Evolutionary conservation across 1,139 yeast species (phyloP).

Genomic region (Scheffersomyces titani): DNA sequence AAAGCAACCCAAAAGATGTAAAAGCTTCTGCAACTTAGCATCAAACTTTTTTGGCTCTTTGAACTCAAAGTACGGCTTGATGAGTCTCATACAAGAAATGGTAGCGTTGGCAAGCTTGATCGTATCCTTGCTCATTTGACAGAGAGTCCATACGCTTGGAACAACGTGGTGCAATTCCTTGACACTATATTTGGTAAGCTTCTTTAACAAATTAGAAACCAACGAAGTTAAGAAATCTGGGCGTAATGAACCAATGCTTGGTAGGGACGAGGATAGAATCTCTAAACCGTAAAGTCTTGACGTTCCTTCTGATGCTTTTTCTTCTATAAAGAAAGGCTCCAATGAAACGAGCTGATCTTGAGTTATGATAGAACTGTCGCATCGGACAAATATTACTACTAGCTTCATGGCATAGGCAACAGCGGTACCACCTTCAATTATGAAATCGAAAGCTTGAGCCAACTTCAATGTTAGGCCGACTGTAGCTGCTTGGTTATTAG

Average conservation of each 20-base stretch:
- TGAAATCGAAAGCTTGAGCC: slow-evolving; percentile 23
- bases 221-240: slow-evolving; percentile 51
- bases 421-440: slow-evolving; percentile 18
- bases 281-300: slow-evolving; percentile 50
- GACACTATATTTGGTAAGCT: slow-evolving; percentile 58
- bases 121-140: slow-evolving; percentile 47
- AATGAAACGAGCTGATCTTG: slow-evolving; percentile 67
- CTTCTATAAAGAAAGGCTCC: slow-evolving; percentile 60
- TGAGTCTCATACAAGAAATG: slow-evolving; percentile 53
- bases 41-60: slow-evolving; percentile 27
- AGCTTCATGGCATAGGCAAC: slow-evolving; percentile 45
- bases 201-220: slow-evolving; percentile 52
- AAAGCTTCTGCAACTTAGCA: slow-evolving; percentile 53
- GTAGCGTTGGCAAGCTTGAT: slow-evolving; percentile 59
- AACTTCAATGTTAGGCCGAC: slow-evolving; percentile 15
- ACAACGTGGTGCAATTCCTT: slow-evolving; percentile 68
- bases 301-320: slow-evolving; percentile 33
- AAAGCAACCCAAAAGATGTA: slow-evolving; percentile 67
- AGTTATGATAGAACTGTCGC: slow-evolving; percentile 51
- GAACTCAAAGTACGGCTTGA: slow-evolving; percentile 42
- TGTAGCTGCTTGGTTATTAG: slow-evolving; percentile 14
- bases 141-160: slow-evolving; percentile 62
- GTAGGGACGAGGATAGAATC: slow-evolving; percentile 53
- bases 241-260: slow-evolving; percentile 45
- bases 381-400: slow-evolving; percentile 53